Conservation (phyloP, 495 filamentous ascomycete genomes). For the Clavariopsis aquatica region DNA sequence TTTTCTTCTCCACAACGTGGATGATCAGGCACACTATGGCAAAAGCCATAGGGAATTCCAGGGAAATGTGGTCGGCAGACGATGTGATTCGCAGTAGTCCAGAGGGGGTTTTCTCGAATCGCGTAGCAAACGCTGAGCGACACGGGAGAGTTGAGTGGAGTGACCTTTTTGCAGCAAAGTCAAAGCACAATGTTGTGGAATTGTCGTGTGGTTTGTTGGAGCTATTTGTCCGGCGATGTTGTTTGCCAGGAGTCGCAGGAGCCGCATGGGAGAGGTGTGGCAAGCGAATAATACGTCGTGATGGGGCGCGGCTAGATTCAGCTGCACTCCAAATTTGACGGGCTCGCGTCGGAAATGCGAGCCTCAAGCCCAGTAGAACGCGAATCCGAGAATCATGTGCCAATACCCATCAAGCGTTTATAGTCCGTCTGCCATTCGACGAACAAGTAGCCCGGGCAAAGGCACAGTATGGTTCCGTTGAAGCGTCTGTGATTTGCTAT, state of each 20-base stretch:
- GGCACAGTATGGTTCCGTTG: conserved; percentile 39
- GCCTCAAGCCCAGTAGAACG: not conserved
- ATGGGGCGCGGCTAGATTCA: conserved; percentile 1
- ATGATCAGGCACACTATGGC: too few relatives aligned
- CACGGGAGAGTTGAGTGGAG: not conserved
- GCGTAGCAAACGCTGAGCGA: not conserved
- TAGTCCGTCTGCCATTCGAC: conserved; percentile 13
- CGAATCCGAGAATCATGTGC: conserved; percentile 1
- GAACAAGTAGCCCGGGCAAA: conserved; percentile 29
- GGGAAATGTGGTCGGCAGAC: too few relatives aligned
- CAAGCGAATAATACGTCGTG: conserved; percentile 22
- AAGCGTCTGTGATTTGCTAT: conserved; percentile 42
- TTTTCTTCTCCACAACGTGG: too few relatives aligned
- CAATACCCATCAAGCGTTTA: not conserved
- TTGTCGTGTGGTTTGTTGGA: not conserved
- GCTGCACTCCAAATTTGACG: conserved; percentile 4
- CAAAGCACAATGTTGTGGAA: not conserved
- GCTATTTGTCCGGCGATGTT: not conserved
- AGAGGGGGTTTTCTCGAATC: too few relatives aligned
- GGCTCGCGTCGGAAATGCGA: conserved; percentile 2
- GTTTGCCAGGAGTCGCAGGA: not conserved
- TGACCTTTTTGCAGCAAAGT: not conserved
- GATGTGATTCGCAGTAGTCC: too few relatives aligned
- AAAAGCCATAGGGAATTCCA: too few relatives aligned
- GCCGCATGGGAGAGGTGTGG: not conserved